phyloP scores from a whole-genome alignment of 345 rosid genomes.

The Gynandropsis gynandra region DNA sequence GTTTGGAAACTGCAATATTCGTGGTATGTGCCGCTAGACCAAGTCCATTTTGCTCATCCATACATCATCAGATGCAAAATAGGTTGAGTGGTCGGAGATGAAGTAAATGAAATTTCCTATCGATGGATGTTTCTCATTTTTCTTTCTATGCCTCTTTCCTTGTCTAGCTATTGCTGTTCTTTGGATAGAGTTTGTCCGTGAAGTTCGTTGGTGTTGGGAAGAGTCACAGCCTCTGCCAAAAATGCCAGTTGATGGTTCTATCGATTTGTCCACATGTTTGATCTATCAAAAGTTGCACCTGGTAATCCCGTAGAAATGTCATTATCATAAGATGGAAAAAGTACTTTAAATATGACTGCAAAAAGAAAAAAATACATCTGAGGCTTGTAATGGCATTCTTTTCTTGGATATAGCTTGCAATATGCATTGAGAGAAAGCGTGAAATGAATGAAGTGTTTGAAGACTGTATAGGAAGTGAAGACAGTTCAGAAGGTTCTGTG shows the following conservation, averaged over 20 bases:
- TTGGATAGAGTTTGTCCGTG: constrained; percentile 94
- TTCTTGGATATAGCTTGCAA: constrained; percentile 59
- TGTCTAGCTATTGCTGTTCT: constrained; percentile 72
- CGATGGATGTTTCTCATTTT: constrained; percentile 5
- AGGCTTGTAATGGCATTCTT: constrained; percentile 3
- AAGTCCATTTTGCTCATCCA: constrained; percentile 10
- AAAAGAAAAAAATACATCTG: background rate
- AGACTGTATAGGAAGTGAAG: constrained; percentile 72
- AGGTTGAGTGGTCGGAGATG: background rate
- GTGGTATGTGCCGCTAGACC: constrained; percentile 48
- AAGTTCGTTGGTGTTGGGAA: constrained; percentile 99
- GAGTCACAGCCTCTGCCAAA: constrained; percentile 83
- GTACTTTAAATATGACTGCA: constrained; percentile 12
- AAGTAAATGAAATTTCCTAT: background rate
- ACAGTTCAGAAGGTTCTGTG: constrained; percentile 31
- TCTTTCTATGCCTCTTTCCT: constrained; percentile 17
- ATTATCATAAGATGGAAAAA: constrained; percentile 5
- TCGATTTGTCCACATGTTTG: constrained; percentile 84
- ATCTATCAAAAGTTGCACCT: constrained; percentile 88
- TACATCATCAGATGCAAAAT: constrained; percentile 11
- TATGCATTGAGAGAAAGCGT: constrained; percentile 83
- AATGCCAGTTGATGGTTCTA: constrained; percentile 49
- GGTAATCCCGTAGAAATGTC: constrained; percentile 39
- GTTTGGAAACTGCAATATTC: constrained; percentile 89
- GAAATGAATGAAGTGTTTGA: constrained; percentile 75